Evolutionary conservation across 2,329 filamentous ascomycete genomes (phyloP).

Genomic region (Pseudonectria foliicola): DNA sequence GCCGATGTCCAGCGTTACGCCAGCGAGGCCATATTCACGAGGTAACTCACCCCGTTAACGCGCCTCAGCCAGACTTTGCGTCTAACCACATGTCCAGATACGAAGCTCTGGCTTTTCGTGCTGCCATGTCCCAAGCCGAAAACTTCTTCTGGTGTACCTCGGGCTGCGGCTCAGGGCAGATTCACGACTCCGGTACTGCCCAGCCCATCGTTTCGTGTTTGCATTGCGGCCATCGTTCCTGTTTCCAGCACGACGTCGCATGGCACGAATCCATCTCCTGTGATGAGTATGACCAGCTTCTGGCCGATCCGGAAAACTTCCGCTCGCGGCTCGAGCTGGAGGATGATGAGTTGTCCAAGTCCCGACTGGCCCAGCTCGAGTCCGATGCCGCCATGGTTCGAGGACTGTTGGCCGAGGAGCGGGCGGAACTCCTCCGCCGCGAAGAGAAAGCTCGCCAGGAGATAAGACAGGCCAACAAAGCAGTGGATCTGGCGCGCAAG

Average conservation of each 20-base stretch:
- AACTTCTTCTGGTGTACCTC: slow-evolving; percentile 49
- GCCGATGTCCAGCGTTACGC: slow-evolving; percentile 39
- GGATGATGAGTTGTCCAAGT: slow-evolving; percentile 28
- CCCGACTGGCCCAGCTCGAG: slow-evolving; percentile 41
- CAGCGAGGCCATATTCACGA: slow-evolving; percentile 34
- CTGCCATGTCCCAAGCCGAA: slow-evolving; percentile 33
- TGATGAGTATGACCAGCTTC: slow-evolving; percentile 34
- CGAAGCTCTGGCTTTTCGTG: slow-evolving; percentile 35
- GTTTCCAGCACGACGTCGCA: slow-evolving; percentile 33
- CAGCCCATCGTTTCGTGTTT: slow-evolving; percentile 37
- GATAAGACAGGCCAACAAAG: slow-evolving; percentile 17
- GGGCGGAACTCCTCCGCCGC: slow-evolving; percentile 17
- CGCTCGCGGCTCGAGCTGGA: slow-evolving; percentile 29
- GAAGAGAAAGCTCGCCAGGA: slow-evolving; percentile 17
- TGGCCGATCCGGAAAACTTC: slow-evolving; percentile 32
- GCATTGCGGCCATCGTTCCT: slow-evolving; percentile 33
- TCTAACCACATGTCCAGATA: slow-evolving; percentile 25
- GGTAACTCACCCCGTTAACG: slow-evolving; percentile 21
- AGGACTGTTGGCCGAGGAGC: slow-evolving; percentile 25
- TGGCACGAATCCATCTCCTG: slow-evolving; percentile 38
- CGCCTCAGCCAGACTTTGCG: neutral
- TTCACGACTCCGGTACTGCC: slow-evolving; percentile 35
- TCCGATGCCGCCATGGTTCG: slow-evolving; percentile 32
- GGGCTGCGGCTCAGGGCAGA: slow-evolving; percentile 44
- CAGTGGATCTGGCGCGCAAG: slow-evolving; percentile 20